phyloP scores from a whole-genome alignment of 2,329 filamentous ascomycete genomes.

The Huntiella abstrusa region DNA sequence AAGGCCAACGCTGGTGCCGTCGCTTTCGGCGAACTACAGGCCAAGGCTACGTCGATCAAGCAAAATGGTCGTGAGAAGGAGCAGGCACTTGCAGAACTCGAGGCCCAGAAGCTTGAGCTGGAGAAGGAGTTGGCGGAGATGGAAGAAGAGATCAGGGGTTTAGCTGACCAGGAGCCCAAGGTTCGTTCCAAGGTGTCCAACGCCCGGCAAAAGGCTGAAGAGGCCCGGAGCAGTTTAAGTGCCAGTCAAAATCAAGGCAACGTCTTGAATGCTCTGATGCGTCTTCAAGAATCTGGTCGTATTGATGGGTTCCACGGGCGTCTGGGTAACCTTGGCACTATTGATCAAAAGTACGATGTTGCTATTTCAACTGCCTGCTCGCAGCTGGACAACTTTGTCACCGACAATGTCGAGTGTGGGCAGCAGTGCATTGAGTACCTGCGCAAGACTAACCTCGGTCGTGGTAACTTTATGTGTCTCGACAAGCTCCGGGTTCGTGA shows the following conservation, averaged over 20 bases:
- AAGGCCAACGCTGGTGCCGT: constrained; percentile 74
- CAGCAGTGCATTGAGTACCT: constrained; percentile 98
- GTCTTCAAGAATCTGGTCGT: constrained; percentile 84
- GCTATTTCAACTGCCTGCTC: constrained; percentile 96
- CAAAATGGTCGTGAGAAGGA: constrained; percentile 52
- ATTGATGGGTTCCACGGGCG: constrained; percentile 95
- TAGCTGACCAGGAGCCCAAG: constrained; percentile 61
- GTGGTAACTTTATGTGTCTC: constrained; percentile 91
- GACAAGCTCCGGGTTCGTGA: constrained; percentile 70
- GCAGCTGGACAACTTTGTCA: constrained; percentile 85
- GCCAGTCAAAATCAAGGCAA: constrained; percentile 85
- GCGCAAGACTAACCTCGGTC: constrained; percentile 88
- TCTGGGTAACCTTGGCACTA: constrained; percentile 81
- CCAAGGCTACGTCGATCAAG: constrained; percentile 57
- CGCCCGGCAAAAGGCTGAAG: constrained; percentile 84
- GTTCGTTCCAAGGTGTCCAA: constrained; percentile 72
- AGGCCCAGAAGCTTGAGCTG: constrained; percentile 50
- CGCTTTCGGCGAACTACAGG: constrained; percentile 63
- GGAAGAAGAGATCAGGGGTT: constrained; percentile 51
- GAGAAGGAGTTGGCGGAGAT: constrained; percentile 58
- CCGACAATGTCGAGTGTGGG: constrained; percentile 85
- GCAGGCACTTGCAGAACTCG: constrained; percentile 56
- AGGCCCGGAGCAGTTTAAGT: constrained; percentile 76
- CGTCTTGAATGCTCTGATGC: constrained; percentile 78
- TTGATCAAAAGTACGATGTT: constrained; percentile 85